phyloP scores from a whole-genome alignment of 257 asterid species.

The Paulownia fortunei region DNA sequence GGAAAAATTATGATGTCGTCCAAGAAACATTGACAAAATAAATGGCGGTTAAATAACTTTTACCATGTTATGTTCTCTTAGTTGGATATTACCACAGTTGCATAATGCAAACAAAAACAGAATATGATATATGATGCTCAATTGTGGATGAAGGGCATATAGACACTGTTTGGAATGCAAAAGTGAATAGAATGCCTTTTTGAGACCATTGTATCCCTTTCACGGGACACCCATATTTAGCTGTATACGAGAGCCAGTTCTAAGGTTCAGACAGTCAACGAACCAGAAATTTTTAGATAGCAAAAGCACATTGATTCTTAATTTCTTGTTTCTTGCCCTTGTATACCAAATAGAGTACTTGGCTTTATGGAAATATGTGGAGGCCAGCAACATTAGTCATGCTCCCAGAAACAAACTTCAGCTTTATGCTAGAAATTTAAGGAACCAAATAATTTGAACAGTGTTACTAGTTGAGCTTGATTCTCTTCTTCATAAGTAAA shows the following conservation, averaged over 20 bases:
- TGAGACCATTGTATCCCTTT: background rate
- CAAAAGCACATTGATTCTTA: background rate
- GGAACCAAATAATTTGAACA: slow-evolving; percentile 3
- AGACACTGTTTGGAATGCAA: background rate
- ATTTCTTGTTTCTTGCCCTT: slow-evolving; percentile 3
- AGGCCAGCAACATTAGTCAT: background rate
- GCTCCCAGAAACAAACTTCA: slow-evolving; percentile 7
- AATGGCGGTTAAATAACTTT: background rate
- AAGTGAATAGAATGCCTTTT: background rate
- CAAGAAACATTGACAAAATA: background rate
- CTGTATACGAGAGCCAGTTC: background rate
- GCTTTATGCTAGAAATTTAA: slow-evolving; percentile 13
- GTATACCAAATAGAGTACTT: background rate
- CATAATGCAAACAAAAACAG: background rate
- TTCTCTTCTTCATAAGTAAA: background rate
- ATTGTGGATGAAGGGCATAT: slow-evolving; percentile 4
- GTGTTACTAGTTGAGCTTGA: background rate
- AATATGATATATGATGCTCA: background rate
- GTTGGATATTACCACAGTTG: background rate
- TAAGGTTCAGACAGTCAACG: slow-evolving; percentile 2
- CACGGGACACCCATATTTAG: slow-evolving; percentile 1
- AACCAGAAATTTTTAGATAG: background rate
- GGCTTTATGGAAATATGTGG: background rate
- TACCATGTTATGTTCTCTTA: slow-evolving; percentile 20
- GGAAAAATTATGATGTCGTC: background rate